Conservation (phyloP, 352 stramenopile species). For the Phytophthora brassicae region DNA sequence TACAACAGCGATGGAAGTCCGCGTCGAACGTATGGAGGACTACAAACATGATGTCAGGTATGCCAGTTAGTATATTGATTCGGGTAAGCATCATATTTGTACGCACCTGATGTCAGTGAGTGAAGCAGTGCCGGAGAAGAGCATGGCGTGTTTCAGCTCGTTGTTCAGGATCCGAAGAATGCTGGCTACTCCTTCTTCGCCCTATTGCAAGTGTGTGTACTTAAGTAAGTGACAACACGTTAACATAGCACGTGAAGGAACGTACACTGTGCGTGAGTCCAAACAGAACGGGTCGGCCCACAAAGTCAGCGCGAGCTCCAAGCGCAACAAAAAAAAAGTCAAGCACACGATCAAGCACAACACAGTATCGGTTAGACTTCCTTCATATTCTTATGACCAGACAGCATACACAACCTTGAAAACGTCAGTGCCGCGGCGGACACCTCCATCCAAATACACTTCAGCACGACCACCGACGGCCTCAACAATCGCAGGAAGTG, state of each 20-base stretch:
- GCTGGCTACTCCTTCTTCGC: constrained; percentile 83
- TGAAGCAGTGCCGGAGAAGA: constrained; percentile 63
- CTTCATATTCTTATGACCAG: too few relatives aligned
- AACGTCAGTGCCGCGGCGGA: constrained; percentile 94
- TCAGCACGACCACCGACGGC: constrained; percentile 80
- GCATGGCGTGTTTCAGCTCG: constrained; percentile 93
- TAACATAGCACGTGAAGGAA: neutral
- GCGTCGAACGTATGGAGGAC: constrained; percentile 24
- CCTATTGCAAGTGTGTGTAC: constrained; percentile 17
- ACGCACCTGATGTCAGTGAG: constrained; percentile 64
- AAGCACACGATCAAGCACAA: neutral
- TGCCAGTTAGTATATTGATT: neutral
- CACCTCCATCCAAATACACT: constrained; percentile 94
- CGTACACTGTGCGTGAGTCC: constrained; percentile 88
- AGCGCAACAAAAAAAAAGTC: constrained; percentile 83
- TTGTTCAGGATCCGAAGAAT: constrained; percentile 90
- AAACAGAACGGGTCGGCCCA: constrained; percentile 95
- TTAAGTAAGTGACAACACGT: too few relatives aligned
- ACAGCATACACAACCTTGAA: constrained; percentile 79
- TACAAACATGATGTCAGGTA: neutral
- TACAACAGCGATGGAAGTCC: constrained; percentile 24
- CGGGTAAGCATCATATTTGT: neutral
- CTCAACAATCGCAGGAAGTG: constrained; percentile 87
- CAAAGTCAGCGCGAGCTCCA: constrained; percentile 91
- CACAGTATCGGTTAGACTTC: neutral